Percentiles rank a stretch among this genome's conserved stretches.
Evolutionary conservation across 176 grass and related monocot genomes (phyloP).

Genomic region (Panicum miliaceum): DNA sequence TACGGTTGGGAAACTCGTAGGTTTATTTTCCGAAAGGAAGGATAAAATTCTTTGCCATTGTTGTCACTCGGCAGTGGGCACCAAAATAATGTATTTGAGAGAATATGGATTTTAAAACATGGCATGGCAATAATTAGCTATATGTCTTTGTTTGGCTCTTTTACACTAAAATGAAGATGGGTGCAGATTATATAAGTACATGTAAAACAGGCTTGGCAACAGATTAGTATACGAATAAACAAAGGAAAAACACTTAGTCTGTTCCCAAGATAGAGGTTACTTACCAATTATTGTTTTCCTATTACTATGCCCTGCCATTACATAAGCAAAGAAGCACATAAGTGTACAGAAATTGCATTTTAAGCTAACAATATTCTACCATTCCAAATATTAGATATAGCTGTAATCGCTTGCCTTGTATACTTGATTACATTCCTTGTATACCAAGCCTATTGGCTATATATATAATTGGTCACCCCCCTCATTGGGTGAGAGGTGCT

Average conservation of each 20-base stretch:
- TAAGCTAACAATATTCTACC: not conserved
- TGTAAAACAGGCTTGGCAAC: not conserved
- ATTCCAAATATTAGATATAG: not conserved
- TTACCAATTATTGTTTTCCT: not conserved
- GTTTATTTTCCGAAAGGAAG: not conserved
- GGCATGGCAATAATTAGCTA: not conserved
- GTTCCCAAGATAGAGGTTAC: not conserved
- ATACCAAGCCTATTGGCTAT: no score
- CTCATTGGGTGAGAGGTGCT: no score
- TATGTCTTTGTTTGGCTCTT: not conserved
- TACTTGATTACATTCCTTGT: no score
- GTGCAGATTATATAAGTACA: not conserved
- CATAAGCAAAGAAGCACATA: not conserved
- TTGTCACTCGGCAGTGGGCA: not conserved
- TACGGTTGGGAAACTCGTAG: not conserved
- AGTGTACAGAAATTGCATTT: not conserved
- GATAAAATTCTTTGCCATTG: not conserved
- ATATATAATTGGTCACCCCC: no score
- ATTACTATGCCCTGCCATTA: not conserved
- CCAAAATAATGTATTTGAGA: not conserved
- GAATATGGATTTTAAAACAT: not conserved
- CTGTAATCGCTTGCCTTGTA: no score
- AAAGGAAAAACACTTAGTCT: not conserved
- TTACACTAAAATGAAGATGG: not conserved
- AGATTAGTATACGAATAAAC: not conserved